phyloP scores from a whole-genome alignment of 192 early-diverging fungal species.

The Dissophora ornata region DNA sequence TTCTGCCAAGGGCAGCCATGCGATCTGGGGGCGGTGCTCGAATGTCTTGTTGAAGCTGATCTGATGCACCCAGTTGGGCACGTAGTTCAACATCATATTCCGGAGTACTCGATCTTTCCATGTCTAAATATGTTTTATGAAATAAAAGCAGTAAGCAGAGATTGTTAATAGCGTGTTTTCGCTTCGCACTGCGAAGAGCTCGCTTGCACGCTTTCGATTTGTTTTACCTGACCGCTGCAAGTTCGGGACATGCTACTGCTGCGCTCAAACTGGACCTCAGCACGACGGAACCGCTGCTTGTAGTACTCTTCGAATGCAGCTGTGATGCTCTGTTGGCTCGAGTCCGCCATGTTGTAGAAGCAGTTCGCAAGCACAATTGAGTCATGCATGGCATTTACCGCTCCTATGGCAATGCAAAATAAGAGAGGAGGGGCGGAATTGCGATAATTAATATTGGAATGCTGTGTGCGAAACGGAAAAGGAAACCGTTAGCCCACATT shows the following conservation, averaged over 20 bases:
- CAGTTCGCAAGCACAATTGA: conserved; percentile 27
- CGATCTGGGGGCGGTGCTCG: conserved; percentile 2
- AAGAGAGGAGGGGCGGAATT: neutral
- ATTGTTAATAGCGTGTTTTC: too few relatives aligned
- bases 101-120: conserved; percentile 3
- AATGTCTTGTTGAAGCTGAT: neutral
- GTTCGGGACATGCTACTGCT: conserved; percentile 14
- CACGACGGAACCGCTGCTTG: conserved; percentile 11
- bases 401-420: conserved; percentile 3
- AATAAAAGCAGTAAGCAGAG: neutral
- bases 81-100: conserved; percentile 11
- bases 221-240: conserved; percentile 24
- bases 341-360: conserved; percentile 11
- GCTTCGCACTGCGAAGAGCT: too few relatives aligned
- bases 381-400: conserved; percentile 37
- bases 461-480: too few relatives aligned
- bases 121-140: neutral
- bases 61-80: conserved; percentile 5
- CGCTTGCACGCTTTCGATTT: too few relatives aligned
- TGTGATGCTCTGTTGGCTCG: neutral
- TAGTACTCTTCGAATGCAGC: conserved; percentile 24
- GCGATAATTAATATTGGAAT: neutral
- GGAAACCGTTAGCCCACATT: too few relatives aligned
- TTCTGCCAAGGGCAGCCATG: conserved; percentile 7
- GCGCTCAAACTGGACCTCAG: neutral